Evolutionary conservation across 805 yeast genomes (phyloP), one percentile per base, ranked within the genome.

Genomic region (Sungouiozyma ichnusensis): DNA sequence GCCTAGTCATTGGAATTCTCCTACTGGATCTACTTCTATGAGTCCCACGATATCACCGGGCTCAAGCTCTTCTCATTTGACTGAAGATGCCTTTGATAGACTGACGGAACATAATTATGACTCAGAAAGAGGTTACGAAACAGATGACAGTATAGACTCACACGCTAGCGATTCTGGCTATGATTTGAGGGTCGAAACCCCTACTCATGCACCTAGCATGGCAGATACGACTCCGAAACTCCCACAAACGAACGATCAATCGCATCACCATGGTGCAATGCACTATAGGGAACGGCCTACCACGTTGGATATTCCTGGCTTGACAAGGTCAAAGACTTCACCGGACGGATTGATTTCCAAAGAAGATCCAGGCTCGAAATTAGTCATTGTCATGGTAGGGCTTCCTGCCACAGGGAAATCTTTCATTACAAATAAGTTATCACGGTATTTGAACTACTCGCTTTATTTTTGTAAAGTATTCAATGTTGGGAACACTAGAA

Each of bases 301-400:
- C 6, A 85, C 96, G 0, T 71, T 88, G 36, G 94, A 87, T 57
- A 84, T 90, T 5, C 96, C 97, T 0, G 97, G 97, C 1, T 81
- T 86, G 46, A 87, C 97, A 0, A 74, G 82, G 37, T 79, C 88
- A 1, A 77, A 83, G 47, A 74, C 74, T 3, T 77, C 88, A 0
- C 92, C 95, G 0, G 90, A 85, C 57, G 85, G 85, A 4, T 66
- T 68, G 24, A 76, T 77, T 31, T 76, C 78, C 1, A 67, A 73
- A 17, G 62, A 59, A 31, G 96, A 86, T 55, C 78, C 83, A 3
- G 92, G 86, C 1, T 77, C 87, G 13, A 83, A 86, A 57, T 71
- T 90, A 40, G 94, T 90, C 14, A 85, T 90, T 44, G 94, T 90
- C 16, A 90, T 90, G 97, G 96, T 90, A 14, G 98, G 98, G 0